Evolutionary conservation across 2,329 filamentous ascomycete species (phyloP), one percentile per base, ranked within the genome.

Genomic region (Dactylonectria macrodidyma): DNA sequence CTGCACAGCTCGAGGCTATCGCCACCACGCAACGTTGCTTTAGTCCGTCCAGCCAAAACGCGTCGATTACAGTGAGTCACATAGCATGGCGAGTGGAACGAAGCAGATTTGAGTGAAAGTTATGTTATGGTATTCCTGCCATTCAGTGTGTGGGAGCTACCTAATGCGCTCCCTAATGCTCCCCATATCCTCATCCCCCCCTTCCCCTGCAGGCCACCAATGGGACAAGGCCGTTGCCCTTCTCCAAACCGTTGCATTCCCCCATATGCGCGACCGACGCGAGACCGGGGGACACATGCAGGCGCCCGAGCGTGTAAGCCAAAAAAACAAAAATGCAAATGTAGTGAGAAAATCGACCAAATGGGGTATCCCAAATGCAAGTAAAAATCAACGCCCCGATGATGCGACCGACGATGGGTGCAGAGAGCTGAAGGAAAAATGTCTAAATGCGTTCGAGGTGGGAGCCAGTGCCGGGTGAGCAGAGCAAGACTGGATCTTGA

Each of bases 51-150:
- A 19, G 59, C 7, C 22, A 9, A 26, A 9, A 7, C 12, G 41
- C 34, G 22, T 10, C 30, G 36, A 10, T 19, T 19, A 19, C 7
- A 34, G 26, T 10, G n/a, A 38, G 10, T 55, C 60, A 59, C 61
- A 34, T 54, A 60, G 30, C 30, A 33, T 12, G 16, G 22, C 33
- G n/a, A 48, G n/a, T 7, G 16, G 30, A 38, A 59, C 48, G 33
- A 11, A 22, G 11, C 7, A 34, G 11, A 22, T 22, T 48, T 26
- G 10, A 36, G 58, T 62, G 52, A 62, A 66, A 44, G 70, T 57
- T 70, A 69, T 68, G 65, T 79, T 78, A 78, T 80, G 78, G 77
- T 80, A 79, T 80, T 80, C 68, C 76, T 80, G 77, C 78, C 77
- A 79, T 80, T 80, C 78, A 80, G 78, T 78, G 59, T 68, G 62